Evolutionary conservation across 2,329 filamentous ascomycete genomes (phyloP).

Genomic region (Phialophora macrospora): DNA sequence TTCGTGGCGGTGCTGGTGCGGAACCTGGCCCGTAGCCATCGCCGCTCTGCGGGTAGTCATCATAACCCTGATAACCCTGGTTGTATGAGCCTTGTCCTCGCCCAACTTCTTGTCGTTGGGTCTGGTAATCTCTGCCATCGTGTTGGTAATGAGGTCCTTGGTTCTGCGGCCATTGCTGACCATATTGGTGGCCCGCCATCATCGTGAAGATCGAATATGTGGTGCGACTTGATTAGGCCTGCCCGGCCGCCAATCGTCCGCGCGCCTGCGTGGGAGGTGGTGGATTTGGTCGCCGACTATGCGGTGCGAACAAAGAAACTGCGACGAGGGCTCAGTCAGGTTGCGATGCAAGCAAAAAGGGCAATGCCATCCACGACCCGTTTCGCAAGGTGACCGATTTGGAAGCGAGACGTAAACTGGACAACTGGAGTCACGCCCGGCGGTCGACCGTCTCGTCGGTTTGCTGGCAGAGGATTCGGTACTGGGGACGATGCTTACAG

Average conservation of each 20-base stretch:
- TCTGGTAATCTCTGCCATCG: constrained; percentile 30
- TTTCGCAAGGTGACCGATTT: constrained; percentile 1
- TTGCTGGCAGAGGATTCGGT: background rate
- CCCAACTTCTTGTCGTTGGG: constrained; percentile 31
- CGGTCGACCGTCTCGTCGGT: background rate
- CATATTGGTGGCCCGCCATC: constrained; percentile 33
- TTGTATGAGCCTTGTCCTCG: constrained; percentile 25
- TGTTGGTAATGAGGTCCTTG: constrained; percentile 27
- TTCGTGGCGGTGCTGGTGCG: constrained; percentile 8
- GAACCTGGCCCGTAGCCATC: constrained; percentile 24
- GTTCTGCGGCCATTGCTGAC: constrained; percentile 34
- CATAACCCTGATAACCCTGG: constrained; percentile 28
- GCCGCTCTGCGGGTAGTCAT: constrained; percentile 27
- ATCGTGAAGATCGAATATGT: background rate
- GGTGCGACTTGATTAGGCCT: background rate
- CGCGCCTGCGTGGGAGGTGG: background rate
- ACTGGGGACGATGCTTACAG: background rate
- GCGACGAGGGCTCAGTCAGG: constrained; percentile 5
- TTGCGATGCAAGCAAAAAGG: background rate
- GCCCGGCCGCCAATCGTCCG: background rate
- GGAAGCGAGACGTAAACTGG: background rate
- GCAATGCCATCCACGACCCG: background rate
- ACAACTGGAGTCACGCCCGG: background rate
- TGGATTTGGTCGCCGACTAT: background rate
- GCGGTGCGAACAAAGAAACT: background rate